Base-by-base conservation (phyloP, 129 eudicot genomes). In the Escallonia rubra region DNA sequence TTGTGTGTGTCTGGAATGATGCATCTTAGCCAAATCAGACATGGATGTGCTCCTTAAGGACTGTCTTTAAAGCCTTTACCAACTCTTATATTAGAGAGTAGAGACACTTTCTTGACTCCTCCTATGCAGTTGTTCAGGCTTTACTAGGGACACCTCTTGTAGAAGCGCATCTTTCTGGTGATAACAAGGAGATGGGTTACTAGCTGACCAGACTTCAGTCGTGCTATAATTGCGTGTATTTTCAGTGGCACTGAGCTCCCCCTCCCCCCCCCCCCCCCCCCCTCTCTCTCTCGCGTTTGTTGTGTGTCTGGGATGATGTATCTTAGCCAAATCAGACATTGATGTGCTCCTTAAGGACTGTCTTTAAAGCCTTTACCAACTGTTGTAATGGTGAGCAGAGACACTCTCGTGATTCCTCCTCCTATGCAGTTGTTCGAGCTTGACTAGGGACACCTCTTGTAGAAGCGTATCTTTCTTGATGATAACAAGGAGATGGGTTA, bases 21-120 rank as follows among this genome's bases (percentile, higher is more conserved):
- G 93, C 61, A 64, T 69, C 76, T 86, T 86, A 83, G 93, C 93
- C 93, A 86, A 86, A 86, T 77, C 93, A 74, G 86, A 82, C 66
- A 50, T 72, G 51, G 75, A 70, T 82, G 88, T 82, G 93, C 82
- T 82, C 86, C 93, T 51, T 70, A 16, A 59, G 85, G 75, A 59
- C 71, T 53, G 54, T 52, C 64, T 57, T 61, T 10, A 39, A 56
- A 64, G 64, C 77, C 59, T 70, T 59, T 60, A 70, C 66, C 15
- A 49, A 65, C 67, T 64, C 71, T 42, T 46, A 9, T 39, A 43
- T 16, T 47, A 47, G 71, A 71, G 58, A 51, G 41, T 42, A 51
- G 72, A 71, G 64, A 58, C 65, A 64, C 16, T 57, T 11, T 38
- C 13, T 34, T 48, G 39, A 39, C 15, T 41, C 48, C 60, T 56